Conservation (phyloP, 2,329 filamentous ascomycete species). For the Herpotrichia juniperi region DNA sequence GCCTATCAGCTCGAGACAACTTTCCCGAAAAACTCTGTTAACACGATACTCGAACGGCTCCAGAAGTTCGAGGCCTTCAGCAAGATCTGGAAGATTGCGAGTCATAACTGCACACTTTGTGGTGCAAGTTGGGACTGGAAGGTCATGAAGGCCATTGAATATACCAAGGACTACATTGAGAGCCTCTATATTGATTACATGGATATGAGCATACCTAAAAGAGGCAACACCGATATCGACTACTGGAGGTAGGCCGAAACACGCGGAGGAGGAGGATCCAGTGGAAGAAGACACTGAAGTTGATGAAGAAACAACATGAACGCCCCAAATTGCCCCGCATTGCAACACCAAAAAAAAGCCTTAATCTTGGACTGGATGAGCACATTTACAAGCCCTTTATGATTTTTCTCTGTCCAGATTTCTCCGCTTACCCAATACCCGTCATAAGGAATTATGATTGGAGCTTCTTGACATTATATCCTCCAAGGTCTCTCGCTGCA, state of each 20-base stretch:
- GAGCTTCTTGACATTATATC: too few relatives aligned
- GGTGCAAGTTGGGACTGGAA: constrained; percentile 1
- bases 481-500: too few relatives aligned
- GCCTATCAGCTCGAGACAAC: constrained; percentile 24
- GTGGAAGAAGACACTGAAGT: too few relatives aligned
- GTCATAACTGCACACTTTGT: too few relatives aligned
- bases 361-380: not conserved
- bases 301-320: too few relatives aligned
- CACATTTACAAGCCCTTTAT: too few relatives aligned
- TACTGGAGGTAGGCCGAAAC: constrained; percentile 26
- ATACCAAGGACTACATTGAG: constrained; percentile 27
- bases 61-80: constrained; percentile 18
- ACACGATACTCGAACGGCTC: constrained; percentile 16
- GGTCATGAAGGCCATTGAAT: constrained; percentile 6
- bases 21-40: constrained; percentile 13
- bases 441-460: too few relatives aligned
- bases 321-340: too few relatives aligned
- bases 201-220: constrained; percentile 18
- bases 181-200: constrained; percentile 43
- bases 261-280: too few relatives aligned
- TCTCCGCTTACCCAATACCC: too few relatives aligned
- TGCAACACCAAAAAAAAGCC: too few relatives aligned
- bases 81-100: not conserved
- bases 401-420: too few relatives aligned
- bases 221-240: constrained; percentile 17